A percentile compares a stretch with the other conserved stretches of the same genome.
Conservation (phyloP, 2,329 filamentous ascomycete species). For the Fusarium metavorans region DNA sequence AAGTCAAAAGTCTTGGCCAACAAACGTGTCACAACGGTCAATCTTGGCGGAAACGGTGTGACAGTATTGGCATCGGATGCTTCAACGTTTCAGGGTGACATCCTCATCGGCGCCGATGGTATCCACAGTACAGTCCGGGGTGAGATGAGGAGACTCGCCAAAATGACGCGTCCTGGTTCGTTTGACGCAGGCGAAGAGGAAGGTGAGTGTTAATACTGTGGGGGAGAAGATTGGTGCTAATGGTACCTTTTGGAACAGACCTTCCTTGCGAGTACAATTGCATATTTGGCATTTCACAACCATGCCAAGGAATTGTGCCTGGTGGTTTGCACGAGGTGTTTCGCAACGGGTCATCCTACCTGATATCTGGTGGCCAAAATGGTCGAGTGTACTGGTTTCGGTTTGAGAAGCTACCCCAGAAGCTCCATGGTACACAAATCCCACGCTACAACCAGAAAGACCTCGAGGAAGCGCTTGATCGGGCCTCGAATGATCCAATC, state of each 20-base stretch:
- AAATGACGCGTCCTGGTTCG: not conserved
- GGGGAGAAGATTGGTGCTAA: no score
- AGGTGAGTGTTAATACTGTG: not conserved
- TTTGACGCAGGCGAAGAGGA: not conserved
- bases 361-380: constrained; percentile 3
- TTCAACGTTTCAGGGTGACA: not conserved
- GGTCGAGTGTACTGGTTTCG: constrained; percentile 56
- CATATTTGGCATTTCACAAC: constrained; percentile 23
- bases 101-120: not conserved
- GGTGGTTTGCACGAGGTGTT: constrained; percentile 5
- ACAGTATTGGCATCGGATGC: not conserved
- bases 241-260: not conserved
- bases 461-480: not conserved
- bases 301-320: not conserved
- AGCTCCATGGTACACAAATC: constrained; percentile 9
- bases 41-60: not conserved
- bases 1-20: not conserved
- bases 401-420: constrained; percentile 6
- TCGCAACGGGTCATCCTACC: not conserved
- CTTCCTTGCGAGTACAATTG: constrained; percentile 10
- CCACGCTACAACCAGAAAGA: constrained; percentile 10
- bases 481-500: not conserved
- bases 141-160: not conserved
- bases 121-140: not conserved
- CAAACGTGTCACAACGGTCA: not conserved